These are phyloP conservation scores for Astragalus membranaceus DNA, from an alignment of 306 rosid species.

Conservation along the genomic window DNA sequence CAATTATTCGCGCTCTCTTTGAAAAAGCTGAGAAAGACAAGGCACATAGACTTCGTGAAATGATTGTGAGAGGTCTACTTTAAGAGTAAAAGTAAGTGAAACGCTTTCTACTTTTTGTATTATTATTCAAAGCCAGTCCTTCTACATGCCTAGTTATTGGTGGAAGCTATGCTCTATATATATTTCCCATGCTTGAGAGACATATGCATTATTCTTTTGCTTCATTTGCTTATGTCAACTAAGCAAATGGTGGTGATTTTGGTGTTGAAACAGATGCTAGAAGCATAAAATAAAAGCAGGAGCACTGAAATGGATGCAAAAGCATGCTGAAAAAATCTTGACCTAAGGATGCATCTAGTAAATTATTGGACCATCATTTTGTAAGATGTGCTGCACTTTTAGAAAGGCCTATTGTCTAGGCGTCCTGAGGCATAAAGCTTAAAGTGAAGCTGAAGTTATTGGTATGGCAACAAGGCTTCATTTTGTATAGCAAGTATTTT, in stretches of 20 bases:
- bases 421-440: constrained; percentile 24
- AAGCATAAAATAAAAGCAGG: too few relatives aligned
- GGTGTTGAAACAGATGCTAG: too few relatives aligned
- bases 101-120: not conserved
- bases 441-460: too few relatives aligned
- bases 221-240: too few relatives aligned
- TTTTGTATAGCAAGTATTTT: too few relatives aligned
- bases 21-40: too few relatives aligned
- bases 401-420: constrained; percentile 51
- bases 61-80: not conserved
- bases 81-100: not conserved
- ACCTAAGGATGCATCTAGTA: constrained; percentile 26
- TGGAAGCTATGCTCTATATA: not conserved
- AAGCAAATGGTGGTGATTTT: too few relatives aligned
- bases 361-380: constrained; percentile 78
- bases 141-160: not conserved
- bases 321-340: too few relatives aligned
- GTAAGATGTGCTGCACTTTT: constrained; percentile 75
- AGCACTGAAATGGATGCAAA: too few relatives aligned
- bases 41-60: not conserved
- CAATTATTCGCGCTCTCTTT: too few relatives aligned
- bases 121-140: not conserved
- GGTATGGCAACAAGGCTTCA: too few relatives aligned
- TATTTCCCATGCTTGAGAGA: not conserved
- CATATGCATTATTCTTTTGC: not conserved